Conservation (phyloP, 768 basidiomycete genomes). For the Calocybe gangraenosa region DNA sequence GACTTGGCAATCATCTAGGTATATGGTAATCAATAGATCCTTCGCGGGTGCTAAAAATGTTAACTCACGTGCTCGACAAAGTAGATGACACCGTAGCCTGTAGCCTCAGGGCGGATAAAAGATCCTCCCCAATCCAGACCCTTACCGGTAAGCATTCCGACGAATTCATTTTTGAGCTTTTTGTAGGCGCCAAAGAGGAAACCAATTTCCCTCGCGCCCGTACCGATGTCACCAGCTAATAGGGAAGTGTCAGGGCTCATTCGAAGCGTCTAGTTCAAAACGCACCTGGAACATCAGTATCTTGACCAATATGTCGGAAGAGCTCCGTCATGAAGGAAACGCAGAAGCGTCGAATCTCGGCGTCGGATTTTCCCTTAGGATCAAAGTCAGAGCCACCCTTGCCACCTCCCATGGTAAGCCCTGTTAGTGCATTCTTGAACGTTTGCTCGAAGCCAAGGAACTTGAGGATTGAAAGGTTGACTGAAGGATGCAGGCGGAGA, state of each 20-base stretch:
- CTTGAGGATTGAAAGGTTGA: conserved; percentile 80
- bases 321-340: conserved; percentile 72
- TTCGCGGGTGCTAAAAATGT: not conserved
- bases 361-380: conserved; percentile 77
- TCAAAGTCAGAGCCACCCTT: conserved; percentile 81
- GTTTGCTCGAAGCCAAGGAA: conserved; percentile 82
- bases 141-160: conserved; percentile 70
- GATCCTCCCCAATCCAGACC: conserved; percentile 68
- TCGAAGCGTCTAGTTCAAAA: conserved; percentile 5
- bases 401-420: conserved; percentile 73
- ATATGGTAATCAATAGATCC: not conserved
- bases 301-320: conserved; percentile 63
- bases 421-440: conserved; percentile 79
- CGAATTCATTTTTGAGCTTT: conserved; percentile 66
- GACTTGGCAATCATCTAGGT: conserved; percentile 52
- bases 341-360: conserved; percentile 71
- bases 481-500: conserved; percentile 72
- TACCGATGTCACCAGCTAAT: conserved; percentile 66
- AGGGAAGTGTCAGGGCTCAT: not conserved
- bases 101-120: conserved; percentile 71
- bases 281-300: conserved; percentile 68
- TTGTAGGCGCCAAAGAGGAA: conserved; percentile 80
- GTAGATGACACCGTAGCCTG: conserved; percentile 74
- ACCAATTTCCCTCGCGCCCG: conserved; percentile 71
- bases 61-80: conserved; percentile 63